Conservation (phyloP, 768 basidiomycete genomes). For the Pleurotus giganteus region DNA sequence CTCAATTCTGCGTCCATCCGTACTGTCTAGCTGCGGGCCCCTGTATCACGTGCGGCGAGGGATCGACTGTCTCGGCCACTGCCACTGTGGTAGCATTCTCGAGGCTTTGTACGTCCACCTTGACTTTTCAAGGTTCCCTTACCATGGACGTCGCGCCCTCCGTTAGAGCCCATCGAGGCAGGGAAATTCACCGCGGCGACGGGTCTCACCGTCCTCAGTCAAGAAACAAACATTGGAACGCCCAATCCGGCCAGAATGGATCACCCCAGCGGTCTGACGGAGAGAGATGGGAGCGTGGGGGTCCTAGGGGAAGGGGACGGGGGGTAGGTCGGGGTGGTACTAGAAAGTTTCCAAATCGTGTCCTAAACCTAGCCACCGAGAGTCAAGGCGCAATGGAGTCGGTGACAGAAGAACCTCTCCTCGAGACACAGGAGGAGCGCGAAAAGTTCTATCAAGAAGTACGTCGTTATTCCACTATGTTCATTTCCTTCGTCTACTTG, state of each 20-base stretch:
- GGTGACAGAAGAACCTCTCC: constrained; percentile 43
- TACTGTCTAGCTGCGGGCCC: not conserved
- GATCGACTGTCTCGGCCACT: not conserved
- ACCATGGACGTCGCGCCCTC: constrained; percentile 11
- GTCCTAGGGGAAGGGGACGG: constrained; percentile 49
- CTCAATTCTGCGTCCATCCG: too few species aligned
- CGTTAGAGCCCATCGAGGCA: not conserved
- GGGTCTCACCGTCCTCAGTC: constrained; percentile 32
- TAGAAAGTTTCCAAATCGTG: constrained; percentile 40
- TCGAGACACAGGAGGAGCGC: constrained; percentile 60
- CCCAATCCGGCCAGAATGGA: constrained; percentile 31
- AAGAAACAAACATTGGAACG: constrained; percentile 64
- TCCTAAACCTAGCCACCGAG: constrained; percentile 28
- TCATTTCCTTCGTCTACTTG: constrained; percentile 19
- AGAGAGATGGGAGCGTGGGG: constrained; percentile 66
- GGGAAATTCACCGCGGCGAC: constrained; percentile 11
- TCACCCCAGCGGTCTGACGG: constrained; percentile 39
- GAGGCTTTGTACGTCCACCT: not conserved
- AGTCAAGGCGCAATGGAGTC: constrained; percentile 17
- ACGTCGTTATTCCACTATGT: constrained; percentile 23
- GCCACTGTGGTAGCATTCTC: too few species aligned
- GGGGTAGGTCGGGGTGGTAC: constrained; percentile 32
- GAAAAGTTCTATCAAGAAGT: constrained; percentile 76
- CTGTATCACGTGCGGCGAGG: not conserved
- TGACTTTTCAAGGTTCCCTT: not conserved